Percentiles rank a stretch among this genome's conserved stretches.
phyloP scores from a whole-genome alignment of 306 rosid species.

The Acacia crassicarpa region DNA sequence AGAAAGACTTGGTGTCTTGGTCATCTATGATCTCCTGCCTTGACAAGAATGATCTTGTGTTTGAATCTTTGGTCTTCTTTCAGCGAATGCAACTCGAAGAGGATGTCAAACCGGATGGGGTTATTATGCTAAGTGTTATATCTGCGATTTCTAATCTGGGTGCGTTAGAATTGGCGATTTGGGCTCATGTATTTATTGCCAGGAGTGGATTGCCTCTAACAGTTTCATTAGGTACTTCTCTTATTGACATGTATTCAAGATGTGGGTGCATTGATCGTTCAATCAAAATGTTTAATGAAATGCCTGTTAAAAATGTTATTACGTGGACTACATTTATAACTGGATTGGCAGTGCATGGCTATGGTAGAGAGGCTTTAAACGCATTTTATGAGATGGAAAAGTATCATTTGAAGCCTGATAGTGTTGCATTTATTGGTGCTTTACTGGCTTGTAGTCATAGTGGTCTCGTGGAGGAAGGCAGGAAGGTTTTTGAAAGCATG shows the following conservation, averaged over 20 bases:
- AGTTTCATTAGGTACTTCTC: conserved; percentile 61
- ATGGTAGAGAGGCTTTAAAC: conserved; percentile 46
- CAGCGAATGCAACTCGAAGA: conserved; percentile 55
- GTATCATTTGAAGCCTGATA: conserved; percentile 53
- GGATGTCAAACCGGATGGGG: conserved; percentile 39
- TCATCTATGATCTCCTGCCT: conserved; percentile 48
- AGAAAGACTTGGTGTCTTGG: conserved; percentile 62
- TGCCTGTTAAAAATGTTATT: conserved; percentile 47
- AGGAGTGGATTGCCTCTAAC: conserved; percentile 33
- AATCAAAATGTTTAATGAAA: conserved; percentile 47
- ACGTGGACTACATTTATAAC: conserved; percentile 57
- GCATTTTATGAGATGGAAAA: conserved; percentile 46
- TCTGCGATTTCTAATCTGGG: conserved; percentile 61
- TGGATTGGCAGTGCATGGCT: conserved; percentile 61
- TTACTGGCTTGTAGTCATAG: conserved; percentile 72
- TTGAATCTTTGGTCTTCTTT: conserved; percentile 48
- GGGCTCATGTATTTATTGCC: conserved; percentile 45
- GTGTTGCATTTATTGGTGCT: conserved; percentile 32
- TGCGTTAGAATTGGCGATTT: conserved; percentile 53
- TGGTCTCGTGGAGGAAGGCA: conserved; percentile 60
- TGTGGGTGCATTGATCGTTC: conserved; percentile 60
- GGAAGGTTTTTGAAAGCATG: conserved; percentile 45
- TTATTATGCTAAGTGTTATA: conserved; percentile 47
- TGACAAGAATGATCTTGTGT: conserved; percentile 38
- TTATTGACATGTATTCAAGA: conserved; percentile 61